Conservation (phyloP, 225 moss, liverwort and hornwort species). For the Takakia lepidozioides region DNA sequence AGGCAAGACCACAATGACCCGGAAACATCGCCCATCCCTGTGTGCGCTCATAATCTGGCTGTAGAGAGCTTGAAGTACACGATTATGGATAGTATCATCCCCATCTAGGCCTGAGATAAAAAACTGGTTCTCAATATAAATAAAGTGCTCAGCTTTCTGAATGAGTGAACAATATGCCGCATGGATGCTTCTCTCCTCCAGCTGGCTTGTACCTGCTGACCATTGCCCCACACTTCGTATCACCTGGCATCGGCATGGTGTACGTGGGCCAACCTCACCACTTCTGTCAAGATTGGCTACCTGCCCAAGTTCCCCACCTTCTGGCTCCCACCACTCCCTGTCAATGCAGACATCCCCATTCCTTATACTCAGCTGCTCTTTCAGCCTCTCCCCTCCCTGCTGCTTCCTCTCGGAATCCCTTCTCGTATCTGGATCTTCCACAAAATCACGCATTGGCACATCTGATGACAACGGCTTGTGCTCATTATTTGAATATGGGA, state of each 20-base stretch:
- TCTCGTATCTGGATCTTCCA: constrained; percentile 19
- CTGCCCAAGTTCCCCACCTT: constrained; percentile 25
- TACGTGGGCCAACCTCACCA: constrained; percentile 42
- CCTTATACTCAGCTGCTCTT: constrained; percentile 14
- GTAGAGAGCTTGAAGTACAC: constrained; percentile 56
- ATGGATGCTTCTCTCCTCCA: constrained; percentile 53
- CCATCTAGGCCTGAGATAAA: constrained; percentile 61
- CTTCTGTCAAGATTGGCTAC: constrained; percentile 25
- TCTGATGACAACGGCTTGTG: constrained; percentile 42
- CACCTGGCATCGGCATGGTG: constrained; percentile 44
- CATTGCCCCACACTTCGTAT: constrained; percentile 59
- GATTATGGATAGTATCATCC: constrained; percentile 40
- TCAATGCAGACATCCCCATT: constrained; percentile 28
- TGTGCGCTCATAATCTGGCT: constrained; percentile 47
- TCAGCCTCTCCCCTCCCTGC: constrained; percentile 11
- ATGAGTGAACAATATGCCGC: constrained; percentile 59
- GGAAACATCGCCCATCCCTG: constrained; percentile 39
- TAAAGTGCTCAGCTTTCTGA: constrained; percentile 56
- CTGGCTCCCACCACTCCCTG: constrained; percentile 38
- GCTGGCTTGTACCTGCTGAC: constrained; percentile 62
- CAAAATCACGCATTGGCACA: constrained; percentile 48
- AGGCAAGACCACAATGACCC: constrained; percentile 51
- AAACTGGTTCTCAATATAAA: constrained; percentile 66
- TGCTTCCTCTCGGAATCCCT: constrained; percentile 27
- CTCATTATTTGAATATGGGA: constrained; percentile 30